Conservation (phyloP, 345 rosid genomes). For the Euphorbia tirucalli region DNA sequence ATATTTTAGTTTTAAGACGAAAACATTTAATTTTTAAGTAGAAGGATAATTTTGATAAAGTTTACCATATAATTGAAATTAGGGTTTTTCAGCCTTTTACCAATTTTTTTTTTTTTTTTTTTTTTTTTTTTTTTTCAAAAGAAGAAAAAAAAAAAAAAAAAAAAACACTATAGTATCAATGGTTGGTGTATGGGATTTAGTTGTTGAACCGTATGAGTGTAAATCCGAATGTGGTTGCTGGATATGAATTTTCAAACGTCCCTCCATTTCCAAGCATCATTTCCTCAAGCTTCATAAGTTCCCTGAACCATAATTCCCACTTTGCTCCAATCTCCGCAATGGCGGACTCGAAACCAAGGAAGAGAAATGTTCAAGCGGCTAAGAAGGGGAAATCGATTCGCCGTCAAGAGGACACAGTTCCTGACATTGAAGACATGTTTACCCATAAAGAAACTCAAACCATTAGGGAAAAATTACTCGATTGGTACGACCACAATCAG, state of each 20-base stretch:
- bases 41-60: too few relatives aligned
- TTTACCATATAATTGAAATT: too few relatives aligned
- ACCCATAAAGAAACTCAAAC: slow-evolving; percentile 42
- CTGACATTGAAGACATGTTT: slow-evolving; percentile 78
- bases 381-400: not conserved
- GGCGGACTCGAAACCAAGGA: slow-evolving; percentile 3
- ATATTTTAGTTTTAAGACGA: too few relatives aligned
- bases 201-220: not conserved
- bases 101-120: too few relatives aligned
- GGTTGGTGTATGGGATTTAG: too few relatives aligned
- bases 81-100: too few relatives aligned
- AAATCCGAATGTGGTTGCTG: not conserved
- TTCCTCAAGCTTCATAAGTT: not conserved
- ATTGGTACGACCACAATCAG: slow-evolving; percentile 66
- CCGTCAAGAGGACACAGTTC: slow-evolving; percentile 4
- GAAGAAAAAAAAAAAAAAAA: too few relatives aligned
- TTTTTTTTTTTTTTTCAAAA: too few relatives aligned
- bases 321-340: slow-evolving; percentile 5
- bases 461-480: slow-evolving; percentile 52
- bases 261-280: not conserved
- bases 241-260: slow-evolving; percentile 5
- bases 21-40: too few relatives aligned
- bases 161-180: too few relatives aligned
- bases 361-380: slow-evolving; percentile 9
- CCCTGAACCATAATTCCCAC: not conserved